Base-by-base conservation (phyloP, 371 early-diverging fungal species). In the Apophysomyces variabilis region DNA sequence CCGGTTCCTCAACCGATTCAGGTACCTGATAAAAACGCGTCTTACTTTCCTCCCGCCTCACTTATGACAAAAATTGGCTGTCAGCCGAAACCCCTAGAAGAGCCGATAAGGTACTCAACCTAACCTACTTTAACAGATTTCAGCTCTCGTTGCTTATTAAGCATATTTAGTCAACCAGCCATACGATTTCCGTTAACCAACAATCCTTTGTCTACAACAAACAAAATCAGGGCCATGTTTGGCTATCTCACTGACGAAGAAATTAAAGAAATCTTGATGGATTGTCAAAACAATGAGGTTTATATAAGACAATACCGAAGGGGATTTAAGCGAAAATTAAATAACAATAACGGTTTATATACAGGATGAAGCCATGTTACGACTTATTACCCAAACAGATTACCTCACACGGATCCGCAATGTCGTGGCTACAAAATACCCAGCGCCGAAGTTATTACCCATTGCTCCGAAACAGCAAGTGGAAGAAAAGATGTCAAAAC, bases 201-300 rank as follows among this genome's bases (percentile, higher is more conserved):
- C 21, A 21, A 26, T 18, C 18, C 11, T 11, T 8, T 50, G 16
- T 5, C 21, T 5, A 4, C 54, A 50, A 26, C 54, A n/a, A 63
- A 1, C 14, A 90, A 87, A 58, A 87, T 96, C 61, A 84, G 83
- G 43, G 70, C 71, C n/a, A 84, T 90, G 68, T 94, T 87, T 69
- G 84, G 79, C 14, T 86, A 91, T 66, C 64, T 96, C 18, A 75
- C 80, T 0, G 84, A 86, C 46, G 89, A 92, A 62, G 95, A 96
- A 76, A 92, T 95, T 39, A 80, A 87, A 61, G 86, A 89, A 50
- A 89, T 93, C 41, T 72, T 95, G 37, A 82, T 84, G 70, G 92
- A 94, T 69, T 88, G 88, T 66, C 80, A 77, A 35, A 80, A 89
- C 60, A 90, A 95, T 61, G 95, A 94, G 77, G 92, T 82, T 72